phyloP scores from a whole-genome alignment of 2,329 filamentous ascomycete genomes.

The Alternaria brassicicola region DNA sequence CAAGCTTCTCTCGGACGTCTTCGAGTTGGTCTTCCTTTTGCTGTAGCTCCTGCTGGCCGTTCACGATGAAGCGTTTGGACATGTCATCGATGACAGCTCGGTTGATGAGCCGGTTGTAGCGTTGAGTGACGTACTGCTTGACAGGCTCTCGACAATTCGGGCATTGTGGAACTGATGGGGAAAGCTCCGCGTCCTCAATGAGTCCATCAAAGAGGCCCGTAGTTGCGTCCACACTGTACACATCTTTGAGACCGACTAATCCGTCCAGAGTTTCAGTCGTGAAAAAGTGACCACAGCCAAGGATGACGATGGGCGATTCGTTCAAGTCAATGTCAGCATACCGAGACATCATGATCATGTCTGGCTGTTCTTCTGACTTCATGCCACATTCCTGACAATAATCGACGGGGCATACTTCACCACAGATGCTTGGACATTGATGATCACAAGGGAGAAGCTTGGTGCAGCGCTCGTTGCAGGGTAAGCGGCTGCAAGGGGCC shows the following conservation, averaged over 20 bases:
- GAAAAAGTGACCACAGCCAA: constrained; percentile 41
- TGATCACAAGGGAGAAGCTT: constrained; percentile 38
- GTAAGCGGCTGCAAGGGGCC: constrained; percentile 39
- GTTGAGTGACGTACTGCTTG: constrained; percentile 40
- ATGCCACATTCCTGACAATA: constrained; percentile 34
- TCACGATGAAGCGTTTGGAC: constrained; percentile 47
- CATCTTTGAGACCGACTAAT: constrained; percentile 32
- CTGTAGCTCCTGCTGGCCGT: constrained; percentile 34
- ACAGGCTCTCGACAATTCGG: constrained; percentile 44
- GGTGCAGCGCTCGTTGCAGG: constrained; percentile 38
- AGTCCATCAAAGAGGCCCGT: constrained; percentile 32
- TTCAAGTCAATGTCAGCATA: constrained; percentile 40
- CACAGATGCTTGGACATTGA: constrained; percentile 42
- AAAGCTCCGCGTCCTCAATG: constrained; percentile 31
- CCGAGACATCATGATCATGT: constrained; percentile 29
- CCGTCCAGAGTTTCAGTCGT: constrained; percentile 41
- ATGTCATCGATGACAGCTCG: constrained; percentile 48
- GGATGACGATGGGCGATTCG: constrained; percentile 35
- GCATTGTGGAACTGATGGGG: constrained; percentile 37
- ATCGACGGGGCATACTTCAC: constrained; percentile 32
- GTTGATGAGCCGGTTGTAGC: constrained; percentile 50
- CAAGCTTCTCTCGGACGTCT: constrained; percentile 25
- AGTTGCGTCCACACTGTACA: constrained; percentile 21
- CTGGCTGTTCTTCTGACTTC: constrained; percentile 27
- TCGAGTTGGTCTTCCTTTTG: constrained; percentile 25